These are phyloP conservation scores for Psilocybe mexicana DNA, from an alignment of 1,284 basidiomycete species.

Conservation along the genomic window DNA sequence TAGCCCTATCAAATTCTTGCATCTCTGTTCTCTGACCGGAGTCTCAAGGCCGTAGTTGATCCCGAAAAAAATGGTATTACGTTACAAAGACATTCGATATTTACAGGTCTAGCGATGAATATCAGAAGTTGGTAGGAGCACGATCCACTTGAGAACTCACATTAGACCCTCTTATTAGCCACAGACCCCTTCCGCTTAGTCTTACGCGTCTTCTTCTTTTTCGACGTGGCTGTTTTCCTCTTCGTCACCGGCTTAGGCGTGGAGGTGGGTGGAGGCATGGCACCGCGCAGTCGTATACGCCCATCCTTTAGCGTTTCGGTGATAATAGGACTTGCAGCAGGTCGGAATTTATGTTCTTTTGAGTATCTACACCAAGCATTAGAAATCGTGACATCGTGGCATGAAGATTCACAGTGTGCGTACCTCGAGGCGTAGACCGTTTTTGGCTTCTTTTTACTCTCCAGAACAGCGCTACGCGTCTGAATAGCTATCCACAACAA, in stretches of 20 bases:
- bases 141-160: not conserved
- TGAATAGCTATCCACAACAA: constrained; percentile 46
- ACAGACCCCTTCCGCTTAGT: constrained; percentile 1
- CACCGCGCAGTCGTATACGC: constrained; percentile 54
- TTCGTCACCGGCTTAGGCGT: constrained; percentile 24
- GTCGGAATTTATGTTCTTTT: constrained; percentile 61
- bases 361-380: constrained; percentile 51
- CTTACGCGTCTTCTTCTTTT: constrained; percentile 15
- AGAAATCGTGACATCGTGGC: not conserved
- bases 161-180: constrained; percentile 7
- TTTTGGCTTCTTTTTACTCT: constrained; percentile 31
- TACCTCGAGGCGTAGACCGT: constrained; percentile 53
- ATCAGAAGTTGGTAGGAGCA: not conserved
- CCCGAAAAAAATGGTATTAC: not conserved
- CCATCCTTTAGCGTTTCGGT: constrained; percentile 64
- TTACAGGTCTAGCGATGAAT: not conserved
- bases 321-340: constrained; percentile 67
- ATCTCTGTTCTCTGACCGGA: too few species aligned
- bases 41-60: too few species aligned
- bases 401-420: constrained; percentile 14
- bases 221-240: constrained; percentile 16
- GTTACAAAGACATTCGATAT: not conserved
- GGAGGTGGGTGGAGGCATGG: constrained; percentile 38
- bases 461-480: constrained; percentile 13
- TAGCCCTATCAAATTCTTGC: too few species aligned